Conservation (phyloP, 345 rosid species). For the Acer saccharum region DNA sequence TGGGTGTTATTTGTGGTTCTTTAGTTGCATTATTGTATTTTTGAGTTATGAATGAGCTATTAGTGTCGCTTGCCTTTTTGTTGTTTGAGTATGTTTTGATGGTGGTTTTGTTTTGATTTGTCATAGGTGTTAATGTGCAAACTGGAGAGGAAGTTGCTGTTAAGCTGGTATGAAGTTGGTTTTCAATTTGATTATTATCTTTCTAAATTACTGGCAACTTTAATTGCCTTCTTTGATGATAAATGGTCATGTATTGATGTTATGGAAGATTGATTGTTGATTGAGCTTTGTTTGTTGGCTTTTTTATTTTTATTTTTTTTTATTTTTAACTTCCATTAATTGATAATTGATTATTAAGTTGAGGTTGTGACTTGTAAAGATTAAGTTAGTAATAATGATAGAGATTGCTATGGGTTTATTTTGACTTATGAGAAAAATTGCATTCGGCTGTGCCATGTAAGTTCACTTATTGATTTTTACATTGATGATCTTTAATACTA, state of each 20-base stretch:
- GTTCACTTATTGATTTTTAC: neutral
- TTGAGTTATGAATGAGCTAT: neutral
- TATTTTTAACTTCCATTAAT: neutral
- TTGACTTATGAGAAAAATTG: neutral
- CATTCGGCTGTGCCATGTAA: neutral
- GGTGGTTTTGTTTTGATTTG: conserved; percentile 13
- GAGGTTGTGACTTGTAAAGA: conserved; percentile 6
- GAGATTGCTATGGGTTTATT: neutral
- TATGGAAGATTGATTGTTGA: neutral
- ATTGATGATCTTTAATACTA: neutral
- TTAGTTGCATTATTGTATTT: conserved; percentile 12
- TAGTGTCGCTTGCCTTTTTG: conserved; percentile 1
- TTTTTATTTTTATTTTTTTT: neutral
- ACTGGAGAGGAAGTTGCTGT: conserved; percentile 92
- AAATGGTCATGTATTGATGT: neutral
- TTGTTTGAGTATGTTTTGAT: conserved; percentile 5
- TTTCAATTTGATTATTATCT: neutral
- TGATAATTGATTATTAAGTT: neutral
- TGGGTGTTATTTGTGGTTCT: conserved; percentile 25
- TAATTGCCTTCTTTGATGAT: conserved; percentile 4
- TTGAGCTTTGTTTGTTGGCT: neutral
- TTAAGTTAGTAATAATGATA: neutral
- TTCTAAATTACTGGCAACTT: neutral
- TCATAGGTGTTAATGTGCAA: conserved; percentile 77
- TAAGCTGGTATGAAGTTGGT: conserved; percentile 61